phyloP scores from a whole-genome alignment of 2,329 filamentous ascomycete species.

The Fusarium longipes region DNA sequence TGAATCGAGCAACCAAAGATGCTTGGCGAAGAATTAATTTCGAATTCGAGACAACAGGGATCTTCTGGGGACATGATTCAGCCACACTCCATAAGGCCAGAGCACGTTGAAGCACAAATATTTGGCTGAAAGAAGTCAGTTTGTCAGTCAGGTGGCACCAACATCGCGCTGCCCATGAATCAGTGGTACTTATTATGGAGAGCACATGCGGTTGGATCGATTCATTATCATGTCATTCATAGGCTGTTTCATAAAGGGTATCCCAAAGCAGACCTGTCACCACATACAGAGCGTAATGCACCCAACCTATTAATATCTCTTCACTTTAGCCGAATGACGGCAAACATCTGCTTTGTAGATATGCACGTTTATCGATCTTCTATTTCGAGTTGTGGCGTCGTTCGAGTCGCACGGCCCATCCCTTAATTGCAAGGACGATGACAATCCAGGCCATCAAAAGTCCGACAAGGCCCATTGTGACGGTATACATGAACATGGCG shows the following conservation, averaged over 20 bases:
- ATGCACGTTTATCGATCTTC: neutral
- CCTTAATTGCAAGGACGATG: constrained; percentile 83
- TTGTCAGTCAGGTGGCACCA: neutral
- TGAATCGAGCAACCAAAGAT: neutral
- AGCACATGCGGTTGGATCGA: neutral
- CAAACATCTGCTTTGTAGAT: neutral
- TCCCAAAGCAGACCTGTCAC: constrained; percentile 39
- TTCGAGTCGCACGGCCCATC: constrained; percentile 76
- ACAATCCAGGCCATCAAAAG: constrained; percentile 89
- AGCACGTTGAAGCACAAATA: neutral
- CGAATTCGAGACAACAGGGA: neutral
- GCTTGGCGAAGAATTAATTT: neutral
- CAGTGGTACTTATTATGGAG: neutral
- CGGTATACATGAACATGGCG: constrained; percentile 93
- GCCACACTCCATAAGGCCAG: neutral
- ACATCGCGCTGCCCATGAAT: neutral
- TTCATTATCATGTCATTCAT: constrained; percentile 3
- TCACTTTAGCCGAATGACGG: neutral
- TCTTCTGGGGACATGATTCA: neutral
- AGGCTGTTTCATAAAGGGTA: constrained; percentile 42
- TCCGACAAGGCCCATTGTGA: constrained; percentile 84
- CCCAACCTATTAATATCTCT: constrained; percentile 7
- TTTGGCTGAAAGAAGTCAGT: neutral
- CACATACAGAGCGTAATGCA: constrained; percentile 15
- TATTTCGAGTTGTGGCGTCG: constrained; percentile 17